Percentiles rank a stretch among this genome's conserved stretches.
Evolutionary conservation across 2,329 filamentous ascomycete genomes (phyloP).

Genomic region (Talaromyces atroroseus): DNA sequence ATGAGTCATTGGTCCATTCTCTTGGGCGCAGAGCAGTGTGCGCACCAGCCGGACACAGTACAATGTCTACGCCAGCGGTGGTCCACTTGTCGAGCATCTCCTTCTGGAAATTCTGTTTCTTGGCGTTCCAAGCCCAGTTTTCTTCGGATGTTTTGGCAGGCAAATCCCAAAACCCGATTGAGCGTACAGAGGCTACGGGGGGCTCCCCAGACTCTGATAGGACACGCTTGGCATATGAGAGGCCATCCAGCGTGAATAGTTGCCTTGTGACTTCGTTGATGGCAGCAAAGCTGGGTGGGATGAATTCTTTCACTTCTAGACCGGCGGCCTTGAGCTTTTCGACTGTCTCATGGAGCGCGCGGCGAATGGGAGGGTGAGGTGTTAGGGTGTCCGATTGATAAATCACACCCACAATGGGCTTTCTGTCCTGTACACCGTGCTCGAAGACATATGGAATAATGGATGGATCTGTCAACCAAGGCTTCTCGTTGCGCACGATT

Average conservation of each 20-base stretch:
- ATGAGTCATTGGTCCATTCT: slow-evolving; percentile 31
- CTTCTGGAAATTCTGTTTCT: slow-evolving; percentile 28
- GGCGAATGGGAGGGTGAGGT: slow-evolving; percentile 56
- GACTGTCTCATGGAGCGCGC: slow-evolving; percentile 48
- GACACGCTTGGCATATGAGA: slow-evolving; percentile 31
- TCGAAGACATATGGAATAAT: slow-evolving; percentile 21
- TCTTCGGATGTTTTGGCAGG: slow-evolving; percentile 29
- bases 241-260: slow-evolving; percentile 31
- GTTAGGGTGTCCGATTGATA: slow-evolving; percentile 27
- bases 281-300: slow-evolving; percentile 26
- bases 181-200: slow-evolving; percentile 27
- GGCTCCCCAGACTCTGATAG: slow-evolving; percentile 28
- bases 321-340: slow-evolving; percentile 16
- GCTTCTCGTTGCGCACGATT: background rate
- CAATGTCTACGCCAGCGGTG: slow-evolving; percentile 11
- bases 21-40: slow-evolving; percentile 19
- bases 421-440: slow-evolving; percentile 17
- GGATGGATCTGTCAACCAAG: background rate
- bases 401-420: slow-evolving; percentile 29
- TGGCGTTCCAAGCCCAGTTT: slow-evolving; percentile 30
- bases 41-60: slow-evolving; percentile 5
- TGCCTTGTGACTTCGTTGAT: slow-evolving; percentile 28
- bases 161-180: slow-evolving; percentile 31
- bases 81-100: slow-evolving; percentile 29
- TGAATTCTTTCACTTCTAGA: slow-evolving; percentile 34